Conservation (phyloP, 2,329 filamentous ascomycete species). For the Erysiphe pisi region DNA sequence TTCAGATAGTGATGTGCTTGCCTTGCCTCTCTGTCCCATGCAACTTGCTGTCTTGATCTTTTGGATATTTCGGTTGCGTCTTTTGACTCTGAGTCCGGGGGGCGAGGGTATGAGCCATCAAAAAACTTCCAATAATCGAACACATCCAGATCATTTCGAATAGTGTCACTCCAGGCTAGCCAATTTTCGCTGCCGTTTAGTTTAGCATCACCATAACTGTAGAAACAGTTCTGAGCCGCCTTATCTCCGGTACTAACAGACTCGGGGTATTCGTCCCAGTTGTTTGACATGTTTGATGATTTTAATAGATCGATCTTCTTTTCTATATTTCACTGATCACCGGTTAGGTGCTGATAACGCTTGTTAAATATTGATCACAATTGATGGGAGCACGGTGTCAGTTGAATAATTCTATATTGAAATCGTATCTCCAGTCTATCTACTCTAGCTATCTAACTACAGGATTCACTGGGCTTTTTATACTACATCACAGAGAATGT, state of each 20-base stretch:
- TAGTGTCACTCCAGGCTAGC: background rate
- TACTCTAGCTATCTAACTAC: background rate
- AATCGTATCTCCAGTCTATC: background rate
- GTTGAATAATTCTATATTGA: no score
- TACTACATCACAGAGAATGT: no score
- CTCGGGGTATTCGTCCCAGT: background rate
- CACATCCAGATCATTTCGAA: background rate
- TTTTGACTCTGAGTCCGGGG: background rate
- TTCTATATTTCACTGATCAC: background rate
- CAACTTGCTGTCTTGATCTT: background rate
- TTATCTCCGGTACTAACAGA: background rate
- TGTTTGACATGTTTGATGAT: no score
- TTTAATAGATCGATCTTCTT: no score
- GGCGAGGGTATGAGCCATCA: background rate
- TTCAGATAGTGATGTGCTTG: background rate
- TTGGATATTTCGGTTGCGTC: background rate
- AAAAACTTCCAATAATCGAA: slow-evolving; percentile 2
- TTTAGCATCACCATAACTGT: background rate
- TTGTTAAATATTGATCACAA: background rate
- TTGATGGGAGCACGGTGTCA: background rate
- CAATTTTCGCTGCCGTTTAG: background rate
- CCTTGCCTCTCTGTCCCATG: background rate
- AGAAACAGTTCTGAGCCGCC: background rate
- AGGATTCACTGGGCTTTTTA: background rate
- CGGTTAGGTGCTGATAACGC: background rate